A percentile compares a stretch with the other conserved stretches of the same genome.
Evolutionary conservation across 768 basidiomycete genomes (phyloP).

Genomic region (Hirschioporus abietinus): DNA sequence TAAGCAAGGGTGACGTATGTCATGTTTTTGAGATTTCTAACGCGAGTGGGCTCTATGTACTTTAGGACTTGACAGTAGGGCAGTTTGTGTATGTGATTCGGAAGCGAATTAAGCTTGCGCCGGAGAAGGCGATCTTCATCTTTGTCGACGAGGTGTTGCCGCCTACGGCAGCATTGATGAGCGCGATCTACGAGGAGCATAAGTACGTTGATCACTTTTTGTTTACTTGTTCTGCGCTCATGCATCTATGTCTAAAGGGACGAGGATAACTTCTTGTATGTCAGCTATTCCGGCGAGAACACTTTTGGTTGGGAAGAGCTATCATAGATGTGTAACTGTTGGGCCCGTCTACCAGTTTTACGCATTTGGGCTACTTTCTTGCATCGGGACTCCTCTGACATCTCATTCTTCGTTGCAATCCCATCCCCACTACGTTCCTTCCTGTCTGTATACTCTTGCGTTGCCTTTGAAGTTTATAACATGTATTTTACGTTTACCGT

Average conservation of each 20-base stretch:
- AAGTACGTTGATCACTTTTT: conserved; percentile 56
- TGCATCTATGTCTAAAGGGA: conserved; percentile 52
- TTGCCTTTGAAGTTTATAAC: background rate
- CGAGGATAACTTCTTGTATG: conserved; percentile 98
- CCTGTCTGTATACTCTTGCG: background rate
- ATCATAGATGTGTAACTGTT: conserved; percentile 36
- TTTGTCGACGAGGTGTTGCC: conserved; percentile 99
- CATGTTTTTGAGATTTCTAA: conserved; percentile 10
- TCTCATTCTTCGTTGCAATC: background rate
- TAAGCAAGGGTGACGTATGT: conserved; percentile 33
- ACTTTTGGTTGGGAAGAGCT: conserved; percentile 72
- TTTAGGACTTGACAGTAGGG: conserved; percentile 90
- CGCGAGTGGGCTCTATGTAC: background rate
- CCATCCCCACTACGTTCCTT: background rate
- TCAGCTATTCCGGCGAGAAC: conserved; percentile 98
- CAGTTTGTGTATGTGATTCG: conserved; percentile 99
- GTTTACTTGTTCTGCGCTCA: conserved; percentile 3
- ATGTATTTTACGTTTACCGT: background rate
- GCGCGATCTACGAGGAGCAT: conserved; percentile 98
- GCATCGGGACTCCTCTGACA: background rate
- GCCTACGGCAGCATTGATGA: conserved; percentile 97
- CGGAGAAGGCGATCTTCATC: conserved; percentile 99
- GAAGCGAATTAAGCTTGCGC: conserved; percentile 99
- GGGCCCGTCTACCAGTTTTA: background rate
- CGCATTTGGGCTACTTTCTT: background rate